Evolutionary conservation across 352 stramenopile species (phyloP).

Genomic region (Paralagenidium karlingii): DNA sequence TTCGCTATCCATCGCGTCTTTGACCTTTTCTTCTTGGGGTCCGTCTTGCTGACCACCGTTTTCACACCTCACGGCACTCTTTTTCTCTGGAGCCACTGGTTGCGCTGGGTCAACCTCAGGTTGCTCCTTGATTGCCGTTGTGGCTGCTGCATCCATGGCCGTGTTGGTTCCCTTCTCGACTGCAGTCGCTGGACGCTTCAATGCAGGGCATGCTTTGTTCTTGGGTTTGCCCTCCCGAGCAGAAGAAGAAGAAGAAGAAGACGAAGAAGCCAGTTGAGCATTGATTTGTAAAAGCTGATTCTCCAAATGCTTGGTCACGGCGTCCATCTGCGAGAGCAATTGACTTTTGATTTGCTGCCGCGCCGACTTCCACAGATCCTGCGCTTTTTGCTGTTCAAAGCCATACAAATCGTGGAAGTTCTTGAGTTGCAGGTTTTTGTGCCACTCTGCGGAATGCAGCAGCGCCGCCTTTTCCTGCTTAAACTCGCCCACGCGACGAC

Average conservation of each 20-base stretch:
- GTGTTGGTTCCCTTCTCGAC: no score
- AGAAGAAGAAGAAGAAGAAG: not conserved
- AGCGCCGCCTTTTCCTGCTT: constrained; percentile 68
- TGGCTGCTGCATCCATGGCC: no score
- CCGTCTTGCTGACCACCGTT: no score
- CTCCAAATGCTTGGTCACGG: constrained; percentile 28
- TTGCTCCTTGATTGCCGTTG: no score
- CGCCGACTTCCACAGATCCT: constrained; percentile 42
- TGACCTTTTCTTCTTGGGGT: no score
- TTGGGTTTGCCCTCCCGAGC: not conserved
- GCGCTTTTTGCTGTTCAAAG: constrained; percentile 60
- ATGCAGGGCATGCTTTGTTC: no score
- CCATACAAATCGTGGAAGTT: constrained; percentile 65
- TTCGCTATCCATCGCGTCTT: no score
- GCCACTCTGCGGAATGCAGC: constrained; percentile 59
- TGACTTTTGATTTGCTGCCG: constrained; percentile 21
- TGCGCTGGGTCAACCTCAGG: no score
- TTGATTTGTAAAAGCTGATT: constrained; percentile 15
- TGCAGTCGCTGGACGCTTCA: no score
- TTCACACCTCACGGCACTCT: no score
- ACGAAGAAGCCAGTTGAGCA: not conserved
- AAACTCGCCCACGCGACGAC: constrained; percentile 66
- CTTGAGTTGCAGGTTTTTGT: constrained; percentile 78
- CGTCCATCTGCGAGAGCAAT: constrained; percentile 31
- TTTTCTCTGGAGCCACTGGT: no score